These are phyloP conservation scores for Starmera stellimalicola DNA, from an alignment of 1,139 yeast genomes.

Conservation along the genomic window DNA sequence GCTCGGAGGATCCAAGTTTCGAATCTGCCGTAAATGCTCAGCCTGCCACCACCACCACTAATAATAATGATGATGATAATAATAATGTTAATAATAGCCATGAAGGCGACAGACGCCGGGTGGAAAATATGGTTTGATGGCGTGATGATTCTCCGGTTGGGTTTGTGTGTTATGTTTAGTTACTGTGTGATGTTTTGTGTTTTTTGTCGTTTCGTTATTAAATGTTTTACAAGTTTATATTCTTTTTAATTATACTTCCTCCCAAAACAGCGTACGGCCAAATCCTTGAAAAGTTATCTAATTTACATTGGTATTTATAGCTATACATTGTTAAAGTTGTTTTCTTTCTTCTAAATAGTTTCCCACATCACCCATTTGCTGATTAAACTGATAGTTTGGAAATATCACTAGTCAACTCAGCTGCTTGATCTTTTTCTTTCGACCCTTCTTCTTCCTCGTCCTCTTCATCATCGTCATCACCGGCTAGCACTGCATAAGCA, in stretches of 20 bases:
- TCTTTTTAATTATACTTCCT: background rate
- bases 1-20: slow-evolving; percentile 9
- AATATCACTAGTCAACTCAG: slow-evolving; percentile 34
- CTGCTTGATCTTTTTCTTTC: slow-evolving; percentile 37
- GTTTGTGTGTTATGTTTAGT: background rate
- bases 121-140: slow-evolving; percentile 8
- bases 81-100: background rate
- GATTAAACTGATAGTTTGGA: too few species aligned
- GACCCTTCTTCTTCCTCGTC: slow-evolving; percentile 34
- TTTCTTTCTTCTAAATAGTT: too few species aligned
- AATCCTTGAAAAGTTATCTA: background rate
- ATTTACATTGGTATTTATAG: background rate
- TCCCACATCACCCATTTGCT: too few species aligned
- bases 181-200: background rate
- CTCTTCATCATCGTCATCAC: slow-evolving; percentile 62
- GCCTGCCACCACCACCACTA: background rate
- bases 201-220: background rate
- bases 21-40: slow-evolving; percentile 2
- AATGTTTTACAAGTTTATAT: background rate
- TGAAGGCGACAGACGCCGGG: slow-evolving; percentile 5
- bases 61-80: background rate
- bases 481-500: slow-evolving; percentile 54
- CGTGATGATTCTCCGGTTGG: background rate
- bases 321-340: background rate
- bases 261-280: background rate